Percentiles rank a stretch among this genome's conserved stretches.
Conservation (phyloP, 805 yeast genomes). For the Candida easanensis region DNA sequence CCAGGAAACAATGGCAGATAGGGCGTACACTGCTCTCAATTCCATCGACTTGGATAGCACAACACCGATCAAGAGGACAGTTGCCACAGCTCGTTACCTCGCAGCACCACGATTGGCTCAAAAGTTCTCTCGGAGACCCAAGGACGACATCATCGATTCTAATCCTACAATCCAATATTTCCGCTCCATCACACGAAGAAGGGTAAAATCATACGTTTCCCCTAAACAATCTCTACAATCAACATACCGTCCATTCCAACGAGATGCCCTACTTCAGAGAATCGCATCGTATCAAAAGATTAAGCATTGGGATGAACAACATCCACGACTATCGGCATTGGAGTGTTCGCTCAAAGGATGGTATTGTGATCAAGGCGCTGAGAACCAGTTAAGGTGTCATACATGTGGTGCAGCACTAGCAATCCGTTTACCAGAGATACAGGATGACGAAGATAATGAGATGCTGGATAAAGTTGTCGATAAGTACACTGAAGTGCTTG, state of each 20-base stretch:
- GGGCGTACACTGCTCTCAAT: not conserved
- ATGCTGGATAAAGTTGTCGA: conserved; percentile 11
- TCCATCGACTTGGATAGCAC: not conserved
- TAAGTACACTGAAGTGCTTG: conserved; percentile 15
- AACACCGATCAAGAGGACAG: too few species aligned
- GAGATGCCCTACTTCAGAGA: conserved; percentile 36
- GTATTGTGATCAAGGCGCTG: conserved; percentile 33
- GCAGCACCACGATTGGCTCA: not conserved
- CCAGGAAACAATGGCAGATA: not conserved
- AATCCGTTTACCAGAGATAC: conserved; percentile 26
- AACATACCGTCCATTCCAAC: conserved; percentile 33
- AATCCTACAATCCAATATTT: conserved; percentile 14
- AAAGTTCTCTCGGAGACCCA: not conserved
- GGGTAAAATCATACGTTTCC: not conserved
- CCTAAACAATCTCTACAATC: not conserved
- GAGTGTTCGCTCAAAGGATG: conserved; percentile 52
- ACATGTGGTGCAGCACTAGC: conserved; percentile 32
- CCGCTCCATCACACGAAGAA: conserved; percentile 7
- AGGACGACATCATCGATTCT: not conserved
- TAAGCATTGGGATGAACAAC: conserved; percentile 44
- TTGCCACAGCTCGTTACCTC: not conserved
- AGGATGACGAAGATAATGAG: conserved; percentile 11
- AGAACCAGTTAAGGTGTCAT: conserved; percentile 32
- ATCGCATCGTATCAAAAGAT: conserved; percentile 40
- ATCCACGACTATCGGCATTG: conserved; percentile 39